Evolutionary conservation across 768 basidiomycete species (phyloP).

Genomic region (Rhodotorula sphaerocarpa): DNA sequence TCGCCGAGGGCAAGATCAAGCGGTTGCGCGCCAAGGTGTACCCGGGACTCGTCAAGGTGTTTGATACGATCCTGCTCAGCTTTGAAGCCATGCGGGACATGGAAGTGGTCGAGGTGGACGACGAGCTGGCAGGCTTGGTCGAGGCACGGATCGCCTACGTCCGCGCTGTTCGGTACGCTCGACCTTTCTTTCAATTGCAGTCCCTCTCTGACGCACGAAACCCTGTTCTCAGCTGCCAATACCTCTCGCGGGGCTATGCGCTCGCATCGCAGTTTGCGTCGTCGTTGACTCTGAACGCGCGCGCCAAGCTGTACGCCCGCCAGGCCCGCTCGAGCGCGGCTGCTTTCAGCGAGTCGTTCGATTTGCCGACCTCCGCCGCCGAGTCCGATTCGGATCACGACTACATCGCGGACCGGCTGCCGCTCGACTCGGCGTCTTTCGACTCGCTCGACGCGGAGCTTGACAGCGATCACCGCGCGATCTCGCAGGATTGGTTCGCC

Average conservation of each 20-base stretch:
- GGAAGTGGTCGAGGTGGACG: constrained; percentile 77
- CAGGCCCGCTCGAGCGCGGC: constrained; percentile 55
- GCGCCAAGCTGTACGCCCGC: constrained; percentile 63
- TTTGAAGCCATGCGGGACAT: constrained; percentile 73
- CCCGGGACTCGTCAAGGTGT: constrained; percentile 73
- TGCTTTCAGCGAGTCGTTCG: constrained; percentile 49
- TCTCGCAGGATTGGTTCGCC: constrained; percentile 51
- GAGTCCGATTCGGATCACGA: constrained; percentile 38
- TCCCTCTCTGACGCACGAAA: too few species aligned
- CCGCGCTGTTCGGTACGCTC: constrained; percentile 57
- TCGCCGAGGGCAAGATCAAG: constrained; percentile 44
- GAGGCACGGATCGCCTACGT: constrained; percentile 58
- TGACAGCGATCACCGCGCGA: constrained; percentile 47
- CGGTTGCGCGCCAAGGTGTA: constrained; percentile 65
- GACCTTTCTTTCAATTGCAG: neutral
- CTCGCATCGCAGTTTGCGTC: constrained; percentile 52
- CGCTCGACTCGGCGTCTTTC: constrained; percentile 46
- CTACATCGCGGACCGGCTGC: constrained; percentile 48
- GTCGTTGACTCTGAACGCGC: constrained; percentile 61
- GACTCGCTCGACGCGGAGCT: constrained; percentile 54
- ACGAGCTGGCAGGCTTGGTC: constrained; percentile 67
- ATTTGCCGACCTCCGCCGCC: neutral
- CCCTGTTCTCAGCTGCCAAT: constrained; percentile 71
- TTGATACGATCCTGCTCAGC: constrained; percentile 77
- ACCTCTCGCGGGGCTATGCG: constrained; percentile 67